Base-by-base conservation (phyloP, 169 alveolate species). In the Plasmodium yoelii region DNA sequence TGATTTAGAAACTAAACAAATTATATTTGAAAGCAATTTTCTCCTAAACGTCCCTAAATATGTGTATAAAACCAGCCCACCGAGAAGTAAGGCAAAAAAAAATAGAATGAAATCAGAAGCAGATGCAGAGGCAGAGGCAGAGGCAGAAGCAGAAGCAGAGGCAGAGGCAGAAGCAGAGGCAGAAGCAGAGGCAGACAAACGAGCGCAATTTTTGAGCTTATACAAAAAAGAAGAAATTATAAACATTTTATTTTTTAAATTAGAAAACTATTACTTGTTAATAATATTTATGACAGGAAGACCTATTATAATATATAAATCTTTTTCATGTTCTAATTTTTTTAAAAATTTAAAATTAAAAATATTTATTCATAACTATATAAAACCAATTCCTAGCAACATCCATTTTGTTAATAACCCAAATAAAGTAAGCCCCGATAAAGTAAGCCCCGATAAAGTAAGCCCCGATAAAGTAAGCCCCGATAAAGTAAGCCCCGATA, bases 201-300 rank as follows among this genome's bases (percentile, higher is more conserved):
- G 12, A 42, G 24, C 44, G 49, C 1, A 34, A 24, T 56, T 49
- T 57, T 59, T 77, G n/a, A 55, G 64, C 28, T 0, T 26, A 13
- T 59, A 73, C 24, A 73, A 59, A 19, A 15, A 57, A 7, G 88
- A 77, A 46, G 68, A 77, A 49, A 56, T 77, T 18, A 64, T 77
- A 63, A 77, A 77, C 6, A 42, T 77, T 9, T 46, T 77, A 19
- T 68, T 77, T 56, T 77, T 77, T 57, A 65, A 65, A 28, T 42
- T 77, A 26, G 75, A 57, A n/a, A 39, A 39, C 26, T 60, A 63
- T n/a, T 77, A 77, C 57, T 2, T 77, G n/a, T 28, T 77, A 77
- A 77, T 51, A 8, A 22, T 77, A 12, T 77, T 77, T 57, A 42
- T 77, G 26, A 77, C 88, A 12, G 88, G 88, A 2, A 77, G 88